Conservation (phyloP, 306 rosid species). For the Argentina anserina region DNA sequence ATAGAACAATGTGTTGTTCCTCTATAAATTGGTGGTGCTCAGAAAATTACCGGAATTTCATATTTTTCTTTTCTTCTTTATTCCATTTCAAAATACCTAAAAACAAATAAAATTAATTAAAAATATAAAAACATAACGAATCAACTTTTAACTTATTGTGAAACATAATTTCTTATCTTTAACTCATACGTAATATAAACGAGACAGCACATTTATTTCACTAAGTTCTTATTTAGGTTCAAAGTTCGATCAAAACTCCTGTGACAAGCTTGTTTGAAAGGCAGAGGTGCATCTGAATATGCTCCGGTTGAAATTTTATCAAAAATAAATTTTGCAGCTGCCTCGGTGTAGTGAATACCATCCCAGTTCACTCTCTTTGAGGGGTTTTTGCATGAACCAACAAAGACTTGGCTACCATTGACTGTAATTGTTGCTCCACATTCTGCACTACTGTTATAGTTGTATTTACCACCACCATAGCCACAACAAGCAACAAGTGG, state of each 20-base stretch:
- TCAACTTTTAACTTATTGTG: too few species aligned
- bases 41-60: too few species aligned
- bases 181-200: too few species aligned
- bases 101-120: too few species aligned
- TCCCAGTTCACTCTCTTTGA: conserved; percentile 41
- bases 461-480: conserved; percentile 53
- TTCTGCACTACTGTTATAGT: neutral
- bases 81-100: too few species aligned
- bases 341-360: conserved; percentile 54
- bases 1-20: too few species aligned
- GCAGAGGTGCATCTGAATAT: conserved; percentile 41
- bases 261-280: conserved; percentile 35
- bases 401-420: conserved; percentile 30
- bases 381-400: conserved; percentile 39
- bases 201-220: too few species aligned
- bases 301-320: conserved; percentile 37
- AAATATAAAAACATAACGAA: too few species aligned
- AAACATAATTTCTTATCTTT: too few species aligned
- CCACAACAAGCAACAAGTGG: conserved; percentile 49
- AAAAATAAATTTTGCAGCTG: conserved; percentile 38
- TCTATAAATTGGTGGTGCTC: too few species aligned
- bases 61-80: too few species aligned
- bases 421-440: conserved; percentile 31
- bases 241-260: too few species aligned
- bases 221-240: neutral